Evolutionary conservation across 352 stramenopile genomes (phyloP).

Genomic region (Globisporangium nagaii): DNA sequence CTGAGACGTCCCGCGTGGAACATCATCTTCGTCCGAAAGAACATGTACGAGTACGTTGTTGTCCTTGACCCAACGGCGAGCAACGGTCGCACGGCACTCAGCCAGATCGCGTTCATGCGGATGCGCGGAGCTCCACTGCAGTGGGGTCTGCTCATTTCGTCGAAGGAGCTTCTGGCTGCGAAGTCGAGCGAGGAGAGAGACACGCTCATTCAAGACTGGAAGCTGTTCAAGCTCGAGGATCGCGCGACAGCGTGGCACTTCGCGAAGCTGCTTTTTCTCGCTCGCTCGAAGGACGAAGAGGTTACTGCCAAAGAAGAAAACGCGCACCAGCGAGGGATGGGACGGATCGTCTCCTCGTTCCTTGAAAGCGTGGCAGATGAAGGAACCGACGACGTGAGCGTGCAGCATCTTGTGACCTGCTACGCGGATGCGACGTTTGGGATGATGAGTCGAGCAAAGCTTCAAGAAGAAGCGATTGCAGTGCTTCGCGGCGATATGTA

Average conservation of each 20-base stretch:
- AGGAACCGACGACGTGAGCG: constrained; percentile 24
- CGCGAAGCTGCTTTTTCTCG: constrained; percentile 68
- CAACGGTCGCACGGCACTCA: constrained; percentile 37
- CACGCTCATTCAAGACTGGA: constrained; percentile 35
- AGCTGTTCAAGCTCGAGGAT: constrained; percentile 25
- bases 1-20: constrained; percentile 65
- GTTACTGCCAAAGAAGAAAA: constrained; percentile 2
- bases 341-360: constrained; percentile 37
- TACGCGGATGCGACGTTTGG: constrained; percentile 49
- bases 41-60: constrained; percentile 85
- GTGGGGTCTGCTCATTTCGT: constrained; percentile 69
- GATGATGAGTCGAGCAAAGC: constrained; percentile 27
- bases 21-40: constrained; percentile 80
- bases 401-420: constrained; percentile 56
- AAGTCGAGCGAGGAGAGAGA: constrained; percentile 34
- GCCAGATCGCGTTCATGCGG: constrained; percentile 62
- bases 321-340: constrained; percentile 5
- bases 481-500: constrained; percentile 39
- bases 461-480: constrained; percentile 36
- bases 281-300: constrained; percentile 43
- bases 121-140: constrained; percentile 72
- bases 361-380: constrained; percentile 50
- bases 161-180: constrained; percentile 54
- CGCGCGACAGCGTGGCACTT: constrained; percentile 74
- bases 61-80: constrained; percentile 59